Evolutionary conservation across 2,329 filamentous ascomycete genomes (phyloP).

Genomic region (Colletotrichum siamense): DNA sequence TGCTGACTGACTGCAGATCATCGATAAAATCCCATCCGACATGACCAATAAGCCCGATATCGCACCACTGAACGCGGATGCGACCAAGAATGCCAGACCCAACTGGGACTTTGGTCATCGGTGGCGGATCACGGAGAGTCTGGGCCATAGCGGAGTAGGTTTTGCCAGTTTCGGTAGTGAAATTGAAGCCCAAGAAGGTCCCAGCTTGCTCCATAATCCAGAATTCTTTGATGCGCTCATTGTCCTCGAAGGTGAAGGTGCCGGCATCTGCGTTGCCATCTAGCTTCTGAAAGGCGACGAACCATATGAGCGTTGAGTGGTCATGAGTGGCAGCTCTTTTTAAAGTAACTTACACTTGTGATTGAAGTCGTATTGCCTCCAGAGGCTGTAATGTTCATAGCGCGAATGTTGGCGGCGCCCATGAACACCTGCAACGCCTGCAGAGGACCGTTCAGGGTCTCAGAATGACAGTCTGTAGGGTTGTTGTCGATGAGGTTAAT

Average conservation of each 20-base stretch:
- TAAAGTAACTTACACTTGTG: background rate
- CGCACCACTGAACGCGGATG: constrained; percentile 14
- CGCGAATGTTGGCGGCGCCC: constrained; percentile 3
- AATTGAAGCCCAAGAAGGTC: constrained; percentile 3
- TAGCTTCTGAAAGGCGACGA: background rate
- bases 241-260: background rate
- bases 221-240: constrained; percentile 6
- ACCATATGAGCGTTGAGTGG: no score
- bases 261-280: background rate
- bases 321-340: no score
- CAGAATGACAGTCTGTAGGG: background rate
- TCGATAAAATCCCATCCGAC: constrained; percentile 23
- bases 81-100: constrained; percentile 20
- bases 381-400: background rate
- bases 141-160: background rate
- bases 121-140: background rate
- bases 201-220: background rate
- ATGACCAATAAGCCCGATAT: constrained; percentile 2
- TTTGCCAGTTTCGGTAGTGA: background rate
- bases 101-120: background rate
- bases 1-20: constrained; percentile 17
- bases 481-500: background rate
- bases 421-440: constrained; percentile 2
- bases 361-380: background rate
- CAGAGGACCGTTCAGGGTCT: background rate